Evolutionary conservation across 1,284 basidiomycete species (phyloP), one percentile per base, ranked within the genome.

Genomic region (Rhodotorula glutinis): DNA sequence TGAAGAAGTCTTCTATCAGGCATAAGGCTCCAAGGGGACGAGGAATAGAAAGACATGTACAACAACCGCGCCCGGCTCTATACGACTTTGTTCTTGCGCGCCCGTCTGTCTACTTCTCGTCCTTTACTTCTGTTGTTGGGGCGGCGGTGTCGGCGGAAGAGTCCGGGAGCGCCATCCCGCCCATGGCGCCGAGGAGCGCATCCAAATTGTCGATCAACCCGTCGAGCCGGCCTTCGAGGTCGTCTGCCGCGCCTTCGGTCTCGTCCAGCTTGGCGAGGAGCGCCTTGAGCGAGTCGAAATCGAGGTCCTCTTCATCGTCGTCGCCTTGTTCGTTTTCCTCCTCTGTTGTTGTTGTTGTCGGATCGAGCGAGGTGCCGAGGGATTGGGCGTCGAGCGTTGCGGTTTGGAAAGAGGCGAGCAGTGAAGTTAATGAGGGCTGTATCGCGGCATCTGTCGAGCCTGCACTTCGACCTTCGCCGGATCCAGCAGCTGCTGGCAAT

Each of bases 201-300:
- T 67, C 66, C 11, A 67, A 27, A 40, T 63, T 49, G 17, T 54
- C 38, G 21, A 67, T 43, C 53, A 67, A 43, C 4, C 62, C 61
- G 55, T 67, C 66, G 40, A 67, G 54, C 33, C 53, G 46, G 5
- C 62, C 66, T 38, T 67, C 66, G 53, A 67, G 62, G 40, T 63
- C 66, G n/a, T 63, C 53, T 13, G 62, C 62, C 9, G 58, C 62
- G 4, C 54, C 54, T 23, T 67, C 66, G 0, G 66, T 62, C 23
- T 67, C 62, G 53, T 67, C 55, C 47, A 67, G 40, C 30, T 38
- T 57, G 8, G 38, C 59, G 30, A 65, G 55, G 54, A 65, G 53
- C 41, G 14, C 41, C 7, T 21, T 4, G 5, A 59, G 49, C 16
- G 58, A 38, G 5, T 21, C 19, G 17, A 29, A 25, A 41, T 53